Percentiles rank a stretch among this genome's conserved stretches.
Conservation (phyloP, 306 rosid genomes). For the Delonix regia region DNA sequence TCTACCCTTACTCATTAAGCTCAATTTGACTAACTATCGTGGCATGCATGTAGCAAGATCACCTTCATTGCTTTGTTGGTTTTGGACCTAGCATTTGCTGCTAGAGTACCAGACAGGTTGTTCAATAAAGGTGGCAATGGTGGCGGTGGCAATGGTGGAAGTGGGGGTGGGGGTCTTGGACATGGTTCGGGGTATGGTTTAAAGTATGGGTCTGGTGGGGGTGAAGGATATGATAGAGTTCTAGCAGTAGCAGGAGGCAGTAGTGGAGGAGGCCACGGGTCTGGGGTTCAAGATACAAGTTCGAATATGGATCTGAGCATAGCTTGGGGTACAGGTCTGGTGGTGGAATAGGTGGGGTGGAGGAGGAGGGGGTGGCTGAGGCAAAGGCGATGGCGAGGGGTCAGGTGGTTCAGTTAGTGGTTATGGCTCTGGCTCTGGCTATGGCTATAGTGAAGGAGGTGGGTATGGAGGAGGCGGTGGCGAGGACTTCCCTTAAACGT, state of each 20-base stretch:
- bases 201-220: background rate
- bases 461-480: slow-evolving; percentile 20
- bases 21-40: too few species aligned
- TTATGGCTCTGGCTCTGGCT: slow-evolving; percentile 27
- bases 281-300: background rate
- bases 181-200: background rate
- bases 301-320: background rate
- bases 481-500: slow-evolving; percentile 33
- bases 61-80: slow-evolving; percentile 52
- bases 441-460: slow-evolving; percentile 15
- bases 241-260: background rate
- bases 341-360: slow-evolving; percentile 13
- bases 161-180: background rate
- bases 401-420: slow-evolving; percentile 44
- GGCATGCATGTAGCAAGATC: too few species aligned
- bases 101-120: slow-evolving; percentile 20
- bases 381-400: slow-evolving; percentile 40
- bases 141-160: background rate
- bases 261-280: background rate
- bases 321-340: slow-evolving; percentile 11
- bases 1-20: too few species aligned
- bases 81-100: slow-evolving; percentile 51
- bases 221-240: background rate
- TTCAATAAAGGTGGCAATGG: background rate
- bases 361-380: slow-evolving; percentile 1